Percentiles rank a stretch among this genome's conserved stretches.
Evolutionary conservation across 2,329 filamentous ascomycete species (phyloP).

Genomic region (Calonectria henricotiae): DNA sequence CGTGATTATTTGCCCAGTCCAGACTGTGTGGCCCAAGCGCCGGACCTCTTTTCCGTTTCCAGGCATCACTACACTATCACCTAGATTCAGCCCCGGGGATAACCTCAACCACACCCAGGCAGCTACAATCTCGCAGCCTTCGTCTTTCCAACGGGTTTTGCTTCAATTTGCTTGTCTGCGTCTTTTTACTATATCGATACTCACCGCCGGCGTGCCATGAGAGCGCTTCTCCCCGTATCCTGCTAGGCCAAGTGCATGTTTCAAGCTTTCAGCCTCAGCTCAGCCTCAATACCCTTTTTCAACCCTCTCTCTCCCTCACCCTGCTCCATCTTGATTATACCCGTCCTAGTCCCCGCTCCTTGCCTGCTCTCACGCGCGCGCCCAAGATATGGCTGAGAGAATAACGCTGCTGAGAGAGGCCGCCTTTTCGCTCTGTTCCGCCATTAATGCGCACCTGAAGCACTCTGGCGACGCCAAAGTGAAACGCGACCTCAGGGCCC

Average conservation of each 20-base stretch:
- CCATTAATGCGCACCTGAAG: constrained; percentile 39
- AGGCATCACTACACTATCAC: constrained; percentile 16
- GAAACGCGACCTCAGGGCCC: constrained; percentile 40
- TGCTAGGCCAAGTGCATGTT: constrained; percentile 11
- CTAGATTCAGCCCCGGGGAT: neutral
- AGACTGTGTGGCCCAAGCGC: constrained; percentile 20
- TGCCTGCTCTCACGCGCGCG: neutral
- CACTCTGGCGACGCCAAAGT: neutral
- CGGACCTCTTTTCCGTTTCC: constrained; percentile 7
- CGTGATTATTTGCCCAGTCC: neutral
- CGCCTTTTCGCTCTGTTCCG: constrained; percentile 42
- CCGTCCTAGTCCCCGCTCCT: neutral
- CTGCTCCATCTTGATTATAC: constrained; percentile 3
- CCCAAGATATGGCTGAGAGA: constrained; percentile 37
- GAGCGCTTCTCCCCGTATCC: neutral
- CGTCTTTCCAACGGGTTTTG: neutral
- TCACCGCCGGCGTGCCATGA: constrained; percentile 2
- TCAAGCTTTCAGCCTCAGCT: constrained; percentile 28
- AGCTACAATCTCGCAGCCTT: neutral
- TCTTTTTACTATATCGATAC: constrained; percentile 2
- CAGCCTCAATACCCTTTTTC: constrained; percentile 24
- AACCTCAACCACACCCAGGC: constrained; percentile 7
- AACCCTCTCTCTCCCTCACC: neutral
- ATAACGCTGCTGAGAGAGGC: constrained; percentile 43
- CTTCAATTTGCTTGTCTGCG: neutral